Conservation (phyloP, 2,329 filamentous ascomycete species). For the Nakataea oryzae region DNA sequence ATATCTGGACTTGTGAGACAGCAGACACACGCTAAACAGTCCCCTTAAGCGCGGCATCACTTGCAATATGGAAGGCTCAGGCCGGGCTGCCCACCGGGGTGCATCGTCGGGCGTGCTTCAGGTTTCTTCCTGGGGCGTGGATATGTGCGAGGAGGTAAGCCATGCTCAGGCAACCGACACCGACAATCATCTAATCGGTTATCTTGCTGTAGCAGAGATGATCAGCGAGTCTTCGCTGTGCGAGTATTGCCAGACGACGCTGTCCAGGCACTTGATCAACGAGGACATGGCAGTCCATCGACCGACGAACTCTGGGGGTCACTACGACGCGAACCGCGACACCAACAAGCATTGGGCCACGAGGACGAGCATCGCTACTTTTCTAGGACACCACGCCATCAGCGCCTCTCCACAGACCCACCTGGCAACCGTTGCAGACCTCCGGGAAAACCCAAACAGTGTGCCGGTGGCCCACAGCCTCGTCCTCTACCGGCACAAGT, state of each 20-base stretch:
- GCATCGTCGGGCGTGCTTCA: not conserved
- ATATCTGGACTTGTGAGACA: no score
- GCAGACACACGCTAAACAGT: no score
- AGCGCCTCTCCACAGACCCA: not conserved
- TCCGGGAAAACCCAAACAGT: not conserved
- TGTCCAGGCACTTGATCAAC: not conserved
- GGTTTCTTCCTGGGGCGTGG: not conserved
- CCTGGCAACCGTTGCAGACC: not conserved
- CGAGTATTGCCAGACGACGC: not conserved
- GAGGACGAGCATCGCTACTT: not conserved
- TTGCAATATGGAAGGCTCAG: not conserved
- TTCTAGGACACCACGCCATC: not conserved
- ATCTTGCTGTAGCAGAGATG: not conserved
- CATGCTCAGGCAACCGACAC: not conserved
- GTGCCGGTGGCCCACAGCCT: not conserved
- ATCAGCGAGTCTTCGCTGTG: not conserved
- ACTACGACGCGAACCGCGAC: not conserved
- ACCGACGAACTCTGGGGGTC: not conserved
- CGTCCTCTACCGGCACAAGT: not conserved
- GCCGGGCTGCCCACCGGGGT: not conserved
- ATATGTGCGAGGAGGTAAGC: not conserved
- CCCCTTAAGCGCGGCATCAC: no score
- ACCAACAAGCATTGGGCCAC: not conserved
- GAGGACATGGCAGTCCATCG: not conserved
- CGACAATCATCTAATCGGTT: not conserved